phyloP scores from a whole-genome alignment of 1,284 basidiomycete species.

The Meira miltonrushii region DNA sequence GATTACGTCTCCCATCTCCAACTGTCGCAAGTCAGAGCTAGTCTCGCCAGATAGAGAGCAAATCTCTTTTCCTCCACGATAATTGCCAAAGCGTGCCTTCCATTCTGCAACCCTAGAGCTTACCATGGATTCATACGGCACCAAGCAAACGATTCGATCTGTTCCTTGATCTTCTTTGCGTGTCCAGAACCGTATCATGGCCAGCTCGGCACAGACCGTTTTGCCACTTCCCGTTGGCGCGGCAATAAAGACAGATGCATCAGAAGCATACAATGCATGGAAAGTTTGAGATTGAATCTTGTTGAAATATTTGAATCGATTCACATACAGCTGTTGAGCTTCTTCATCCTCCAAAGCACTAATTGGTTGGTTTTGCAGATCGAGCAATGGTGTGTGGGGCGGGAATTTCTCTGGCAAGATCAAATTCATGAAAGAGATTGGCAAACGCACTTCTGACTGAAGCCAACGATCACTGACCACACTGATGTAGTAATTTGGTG shows the following conservation, averaged over 20 bases:
- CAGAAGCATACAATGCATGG: slow-evolving; percentile 90
- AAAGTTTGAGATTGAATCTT: slow-evolving; percentile 99
- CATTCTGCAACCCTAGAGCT: slow-evolving; percentile 83
- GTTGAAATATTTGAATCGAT: slow-evolving; percentile 74
- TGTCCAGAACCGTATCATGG: slow-evolving; percentile 83
- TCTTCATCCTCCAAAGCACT: slow-evolving; percentile 86
- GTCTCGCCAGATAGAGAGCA: slow-evolving; percentile 89
- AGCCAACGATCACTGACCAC: slow-evolving; percentile 93
- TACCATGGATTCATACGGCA: slow-evolving; percentile 96
- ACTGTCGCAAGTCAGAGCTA: slow-evolving; percentile 80
- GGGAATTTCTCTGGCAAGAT: slow-evolving; percentile 97
- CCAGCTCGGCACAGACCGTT: slow-evolving; percentile 95
- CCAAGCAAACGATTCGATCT: slow-evolving; percentile 82
- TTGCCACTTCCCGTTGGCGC: slow-evolving; percentile 95
- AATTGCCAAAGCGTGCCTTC: slow-evolving; percentile 71
- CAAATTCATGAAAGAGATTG: slow-evolving; percentile 95
- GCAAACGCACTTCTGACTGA: slow-evolving; percentile 86
- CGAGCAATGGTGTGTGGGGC: slow-evolving; percentile 81
- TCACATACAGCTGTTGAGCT: slow-evolving; percentile 72
- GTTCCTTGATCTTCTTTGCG: slow-evolving; percentile 61
- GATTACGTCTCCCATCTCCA: slow-evolving; percentile 72
- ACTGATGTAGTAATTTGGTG: slow-evolving; percentile 96
- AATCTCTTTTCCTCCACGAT: slow-evolving; percentile 87
- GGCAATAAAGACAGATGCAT: slow-evolving; percentile 92
- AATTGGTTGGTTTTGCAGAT: slow-evolving; percentile 83